Percentiles rank a stretch among this genome's conserved stretches.
Conservation (phyloP, 192 early-diverging fungal genomes). For the Physocladia obscura region DNA sequence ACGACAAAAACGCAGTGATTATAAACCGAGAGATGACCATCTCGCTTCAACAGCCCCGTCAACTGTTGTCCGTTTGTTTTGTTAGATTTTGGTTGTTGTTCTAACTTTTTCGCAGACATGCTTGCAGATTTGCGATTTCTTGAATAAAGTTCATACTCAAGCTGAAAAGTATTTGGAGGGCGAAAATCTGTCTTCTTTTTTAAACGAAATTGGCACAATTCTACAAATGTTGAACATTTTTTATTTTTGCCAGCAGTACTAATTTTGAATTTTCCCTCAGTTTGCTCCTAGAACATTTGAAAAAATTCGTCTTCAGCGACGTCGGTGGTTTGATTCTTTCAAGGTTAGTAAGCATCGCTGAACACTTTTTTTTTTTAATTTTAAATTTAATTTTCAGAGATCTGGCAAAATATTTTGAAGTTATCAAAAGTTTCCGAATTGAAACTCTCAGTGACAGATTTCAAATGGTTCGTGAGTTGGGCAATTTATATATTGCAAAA, state of each 20-base stretch:
- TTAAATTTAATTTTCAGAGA: slow-evolving; percentile 63
- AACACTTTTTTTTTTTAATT: too few relatives aligned
- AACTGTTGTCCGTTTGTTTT: slow-evolving; percentile 28
- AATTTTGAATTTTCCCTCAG: slow-evolving; percentile 35
- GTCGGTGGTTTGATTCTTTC: slow-evolving; percentile 85
- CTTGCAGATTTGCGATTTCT: slow-evolving; percentile 73
- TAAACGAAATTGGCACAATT: slow-evolving; percentile 74
- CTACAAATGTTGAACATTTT: slow-evolving; percentile 66
- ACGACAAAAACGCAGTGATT: slow-evolving; percentile 88
- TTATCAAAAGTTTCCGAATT: slow-evolving; percentile 73
- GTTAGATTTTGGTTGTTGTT: neutral
- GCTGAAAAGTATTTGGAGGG: slow-evolving; percentile 67
- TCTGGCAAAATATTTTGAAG: slow-evolving; percentile 90
- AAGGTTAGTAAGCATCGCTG: slow-evolving; percentile 74
- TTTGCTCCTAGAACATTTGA: slow-evolving; percentile 88
- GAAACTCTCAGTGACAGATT: slow-evolving; percentile 78
- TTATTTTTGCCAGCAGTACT: neutral
- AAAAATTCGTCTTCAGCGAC: slow-evolving; percentile 81
- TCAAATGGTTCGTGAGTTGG: slow-evolving; percentile 85
- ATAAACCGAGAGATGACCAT: slow-evolving; percentile 85
- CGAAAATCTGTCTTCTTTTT: slow-evolving; percentile 74
- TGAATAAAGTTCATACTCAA: slow-evolving; percentile 62
- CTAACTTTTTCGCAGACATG: slow-evolving; percentile 62
- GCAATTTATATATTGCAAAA: slow-evolving; percentile 89
- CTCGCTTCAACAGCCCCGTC: slow-evolving; percentile 41